Base-by-base conservation (phyloP, 139 green algal genomes). In the Chlamydomonas sp. region DNA sequence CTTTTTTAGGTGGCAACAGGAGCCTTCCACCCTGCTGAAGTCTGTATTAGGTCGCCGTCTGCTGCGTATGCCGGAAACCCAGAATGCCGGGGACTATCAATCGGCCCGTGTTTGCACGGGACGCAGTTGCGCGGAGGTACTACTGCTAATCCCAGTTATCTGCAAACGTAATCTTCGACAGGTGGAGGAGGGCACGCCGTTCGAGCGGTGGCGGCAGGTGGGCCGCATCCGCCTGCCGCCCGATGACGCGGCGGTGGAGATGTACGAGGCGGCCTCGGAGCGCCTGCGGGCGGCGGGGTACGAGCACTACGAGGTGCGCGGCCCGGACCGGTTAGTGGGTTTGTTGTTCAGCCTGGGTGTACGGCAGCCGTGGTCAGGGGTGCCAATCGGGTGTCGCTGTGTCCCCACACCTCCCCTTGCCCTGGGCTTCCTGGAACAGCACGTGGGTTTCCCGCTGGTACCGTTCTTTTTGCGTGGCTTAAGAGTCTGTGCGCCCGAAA, bases 101-200 rank as follows among this genome's bases (percentile, higher is more conserved):
- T 83, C 12, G 15, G 69, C n/a, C 1, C 69, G 12, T 75, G 69
- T 75, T 75, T 75, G 69, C 16, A 15, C 12, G 69, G 7, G 69
- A 15, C 8, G 12, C 69, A n/a, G 69, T 12, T 7, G 4, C 4
- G 31, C 73, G 4, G 1, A 83, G 17, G 10, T 20, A 2, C n/a
- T 85, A 3, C 17, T 57, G 20, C 12, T 57, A 17, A 75, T 76
- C 1, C 31, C 74, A 68, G 31, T 49, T 49, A 49, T 49, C 31
- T 49, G 31, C 31, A 49, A 49, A 49, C 31, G 31, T 49, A 49
- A 49, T 49, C 31, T 49, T 49, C 31, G 31, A 49, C 89, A 97
- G 95, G 93, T 99, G 9, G 97, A 99, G 92, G 92, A 97, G 60
- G 91, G 92, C 68, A 99, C 98, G 1, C 95, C 96, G 0, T 99